Evolutionary conservation across 208 protist species (phyloP), one percentile per base, ranked within the genome.

Genomic region (Crithidia mellificae): DNA sequence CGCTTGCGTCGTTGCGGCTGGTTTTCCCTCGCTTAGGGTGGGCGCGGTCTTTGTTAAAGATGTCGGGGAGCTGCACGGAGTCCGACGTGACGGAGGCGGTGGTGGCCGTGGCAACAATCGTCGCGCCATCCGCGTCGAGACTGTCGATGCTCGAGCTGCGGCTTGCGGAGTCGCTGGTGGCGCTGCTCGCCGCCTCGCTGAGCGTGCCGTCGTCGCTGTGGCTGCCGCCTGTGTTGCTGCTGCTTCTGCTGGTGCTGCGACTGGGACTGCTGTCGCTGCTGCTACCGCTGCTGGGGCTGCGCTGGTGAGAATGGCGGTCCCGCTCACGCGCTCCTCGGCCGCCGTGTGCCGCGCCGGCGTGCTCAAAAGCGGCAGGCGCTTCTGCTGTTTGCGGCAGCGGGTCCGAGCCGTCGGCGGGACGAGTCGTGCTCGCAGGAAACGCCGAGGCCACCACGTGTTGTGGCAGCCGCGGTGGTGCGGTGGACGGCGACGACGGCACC

Each of bases 261-360:
- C n/a, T n/a, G n/a, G n/a, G n/a, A n/a, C 29, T 15, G 29, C 46
- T 52, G 59, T 30, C 27, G 27, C 6, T 3, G 32, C 25, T 25
- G 57, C 57, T 52, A 30, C 20, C 12, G 56, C 39, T 47, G 57
- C 44, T 38, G 57, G 36, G 36, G 44, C 44, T 38, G 57, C 29
- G 12, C 34, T 17, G 38, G 20, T 54, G 59, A 11, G 8, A n/a
- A 27, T 52, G 59, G 20, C 29, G n/a, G 1, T 3, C 20, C 29
- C 15, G 57, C 57, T n/a, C 24, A 30, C 24, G 36, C 12, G 56
- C 39, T 62, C 43, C 12, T 49, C 8, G 12, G 7, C 30, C 24
- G 24, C 24, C 24, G n/a, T n/a, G n/a, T n/a, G n/a, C n/a, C n/a
- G 24, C 24, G 49, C 22, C 36, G 36, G 36, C 12, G 36, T 6